Base-by-base conservation (phyloP, 352 stramenopile species). In the Aphanomyces stellatus region DNA sequence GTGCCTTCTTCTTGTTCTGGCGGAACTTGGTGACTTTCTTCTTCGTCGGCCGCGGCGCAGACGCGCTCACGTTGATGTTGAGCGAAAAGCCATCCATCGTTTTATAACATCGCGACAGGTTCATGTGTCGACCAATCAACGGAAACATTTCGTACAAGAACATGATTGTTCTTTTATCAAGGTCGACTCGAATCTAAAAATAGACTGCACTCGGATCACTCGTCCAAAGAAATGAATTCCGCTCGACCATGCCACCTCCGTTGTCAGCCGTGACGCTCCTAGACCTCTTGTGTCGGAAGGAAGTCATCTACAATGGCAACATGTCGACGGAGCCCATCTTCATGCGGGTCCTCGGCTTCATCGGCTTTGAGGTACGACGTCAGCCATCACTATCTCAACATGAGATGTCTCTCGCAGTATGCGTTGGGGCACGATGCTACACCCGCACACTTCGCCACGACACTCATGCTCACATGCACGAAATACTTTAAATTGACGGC, bases 1-100 rank as follows among this genome's bases (percentile, higher is more conserved):
- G n/a, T n/a, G n/a, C n/a, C 28, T 78, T 80, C 59, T 90, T 78
- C 74, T 93, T 93, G 59, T 78, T 76, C 34, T 67, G 60, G 22
- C 82, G 82, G 69, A 93, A 93, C 11, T 75, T 85, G 53, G 77
- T 84, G 69, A 90, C 87, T 70, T 87, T 90, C 75, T 88, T 75
- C 35, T 49, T 56, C 22, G 71, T 74, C 56, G 74, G 74, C 22
- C 69, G 71, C 22, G 62, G 51, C 22, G 46, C 70, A 15, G 72
- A 71, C 34, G 72, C 72, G 13, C 80, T 86, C 28, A 82, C 73
- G 62, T 81, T 76, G 65, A 93, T 91, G 67, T 93, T 91, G 57
- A 93, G 79, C 74, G 82, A 83, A 72, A 92, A 92, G 69, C 74
- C 76, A 42, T 69, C 75, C 60, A 67, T 67, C 59, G 46, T 30